These are phyloP conservation scores for Sicyos edulis DNA, from an alignment of 306 rosid species.

Conservation along the genomic window DNA sequence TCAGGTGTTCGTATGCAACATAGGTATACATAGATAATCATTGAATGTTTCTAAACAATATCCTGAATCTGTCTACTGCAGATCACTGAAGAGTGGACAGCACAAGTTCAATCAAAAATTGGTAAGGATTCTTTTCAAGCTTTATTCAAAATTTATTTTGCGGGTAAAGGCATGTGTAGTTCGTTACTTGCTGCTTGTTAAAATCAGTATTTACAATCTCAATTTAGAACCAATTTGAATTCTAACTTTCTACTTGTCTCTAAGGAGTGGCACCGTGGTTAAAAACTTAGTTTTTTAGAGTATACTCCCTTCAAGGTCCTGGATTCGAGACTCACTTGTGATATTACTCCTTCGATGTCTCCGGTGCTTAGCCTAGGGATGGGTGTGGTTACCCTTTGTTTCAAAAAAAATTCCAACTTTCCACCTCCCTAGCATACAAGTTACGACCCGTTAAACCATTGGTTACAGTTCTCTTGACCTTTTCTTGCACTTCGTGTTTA, in stretches of 20 bases:
- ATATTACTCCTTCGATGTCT: too few relatives aligned
- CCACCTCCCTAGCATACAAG: neutral
- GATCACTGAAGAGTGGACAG: slow-evolving; percentile 85
- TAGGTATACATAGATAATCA: too few relatives aligned
- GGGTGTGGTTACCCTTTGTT: too few relatives aligned
- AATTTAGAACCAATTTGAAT: neutral
- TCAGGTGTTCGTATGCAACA: too few relatives aligned
- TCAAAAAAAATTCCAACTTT: neutral
- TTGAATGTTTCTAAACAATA: neutral
- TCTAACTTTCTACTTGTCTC: neutral
- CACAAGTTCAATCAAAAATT: slow-evolving; percentile 65
- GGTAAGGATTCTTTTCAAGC: slow-evolving; percentile 35
- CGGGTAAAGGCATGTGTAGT: neutral
- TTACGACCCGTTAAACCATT: neutral
- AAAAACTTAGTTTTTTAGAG: too few relatives aligned
- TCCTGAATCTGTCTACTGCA: slow-evolving; percentile 27
- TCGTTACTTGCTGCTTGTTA: neutral
- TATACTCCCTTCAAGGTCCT: too few relatives aligned
- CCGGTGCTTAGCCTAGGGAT: too few relatives aligned
- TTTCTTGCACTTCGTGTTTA: too few relatives aligned
- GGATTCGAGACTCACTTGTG: too few relatives aligned
- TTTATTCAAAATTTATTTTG: neutral
- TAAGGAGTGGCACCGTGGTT: too few relatives aligned
- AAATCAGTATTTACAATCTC: neutral
- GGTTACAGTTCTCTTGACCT: too few relatives aligned